Conservation (phyloP, 1,139 yeast genomes). For the Lodderomyces margitis region DNA sequence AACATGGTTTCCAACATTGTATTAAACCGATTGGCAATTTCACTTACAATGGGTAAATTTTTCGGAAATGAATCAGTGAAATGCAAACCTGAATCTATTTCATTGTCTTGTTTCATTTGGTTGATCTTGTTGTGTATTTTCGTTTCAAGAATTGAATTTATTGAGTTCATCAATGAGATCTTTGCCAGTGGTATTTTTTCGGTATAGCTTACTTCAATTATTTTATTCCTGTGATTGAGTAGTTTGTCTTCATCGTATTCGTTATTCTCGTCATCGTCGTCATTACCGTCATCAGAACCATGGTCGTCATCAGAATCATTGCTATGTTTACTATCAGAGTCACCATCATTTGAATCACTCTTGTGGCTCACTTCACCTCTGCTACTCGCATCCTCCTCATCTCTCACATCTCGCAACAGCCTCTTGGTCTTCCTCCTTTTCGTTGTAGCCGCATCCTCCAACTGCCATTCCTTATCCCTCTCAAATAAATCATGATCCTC, state of each 20-base stretch:
- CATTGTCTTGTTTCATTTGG: slow-evolving; percentile 9
- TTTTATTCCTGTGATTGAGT: slow-evolving; percentile 5
- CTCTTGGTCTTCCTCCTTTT: slow-evolving; percentile 11
- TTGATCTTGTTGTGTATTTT: slow-evolving; percentile 24
- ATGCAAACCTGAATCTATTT: slow-evolving; percentile 7
- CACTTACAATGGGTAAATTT: slow-evolving; percentile 18
- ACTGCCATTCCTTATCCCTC: not conserved
- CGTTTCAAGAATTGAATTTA: slow-evolving; percentile 37
- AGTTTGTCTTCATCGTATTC: not conserved
- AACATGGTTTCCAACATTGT: slow-evolving; percentile 12
- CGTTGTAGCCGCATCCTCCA: not conserved
- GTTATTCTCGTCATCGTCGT: not conserved
- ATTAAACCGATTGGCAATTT: slow-evolving; percentile 23
- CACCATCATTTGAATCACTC: slow-evolving; percentile 1
- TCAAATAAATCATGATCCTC: slow-evolving; percentile 5
- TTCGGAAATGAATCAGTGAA: slow-evolving; percentile 7
- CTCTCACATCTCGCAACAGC: slow-evolving; percentile 8
- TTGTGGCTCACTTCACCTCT: slow-evolving; percentile 1
- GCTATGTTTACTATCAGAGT: no score
- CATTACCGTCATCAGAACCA: slow-evolving; percentile 2
- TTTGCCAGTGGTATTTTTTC: slow-evolving; percentile 27
- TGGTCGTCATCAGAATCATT: not conserved
- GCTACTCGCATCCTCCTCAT: not conserved
- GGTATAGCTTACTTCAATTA: slow-evolving; percentile 10
- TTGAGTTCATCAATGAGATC: slow-evolving; percentile 34